A percentile compares a stretch with the other conserved stretches of the same genome.
Conservation (phyloP, 2,329 filamentous ascomycete species). For the Mariannaea sp. region DNA sequence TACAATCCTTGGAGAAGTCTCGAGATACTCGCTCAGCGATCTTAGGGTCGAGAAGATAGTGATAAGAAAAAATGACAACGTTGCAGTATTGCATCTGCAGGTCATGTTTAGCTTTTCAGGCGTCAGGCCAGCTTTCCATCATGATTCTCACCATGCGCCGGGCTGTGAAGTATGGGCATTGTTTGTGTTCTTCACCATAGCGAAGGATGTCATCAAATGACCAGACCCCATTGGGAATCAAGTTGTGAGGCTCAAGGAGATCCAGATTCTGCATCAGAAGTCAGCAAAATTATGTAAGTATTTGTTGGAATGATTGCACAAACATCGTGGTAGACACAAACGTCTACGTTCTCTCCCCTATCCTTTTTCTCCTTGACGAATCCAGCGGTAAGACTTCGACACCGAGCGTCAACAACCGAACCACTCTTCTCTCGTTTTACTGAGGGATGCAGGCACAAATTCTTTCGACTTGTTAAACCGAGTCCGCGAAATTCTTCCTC, state of each 20-base stretch:
- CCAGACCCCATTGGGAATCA: slow-evolving; percentile 94
- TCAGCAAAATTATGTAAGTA: slow-evolving; percentile 14
- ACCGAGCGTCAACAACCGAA: slow-evolving; percentile 90
- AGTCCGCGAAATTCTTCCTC: slow-evolving; percentile 93
- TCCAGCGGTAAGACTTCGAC: slow-evolving; percentile 90
- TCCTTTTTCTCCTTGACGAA: slow-evolving; percentile 99
- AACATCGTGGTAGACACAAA: slow-evolving; percentile 95
- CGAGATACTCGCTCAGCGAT: slow-evolving; percentile 95
- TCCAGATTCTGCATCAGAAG: slow-evolving; percentile 73
- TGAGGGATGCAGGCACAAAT: slow-evolving; percentile 92
- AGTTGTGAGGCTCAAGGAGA: slow-evolving; percentile 89
- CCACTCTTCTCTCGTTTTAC: slow-evolving; percentile 98
- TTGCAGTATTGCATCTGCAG: slow-evolving; percentile 95
- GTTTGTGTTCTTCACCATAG: slow-evolving; percentile 94
- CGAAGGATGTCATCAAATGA: slow-evolving; percentile 86
- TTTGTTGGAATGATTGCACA: slow-evolving; percentile 32
- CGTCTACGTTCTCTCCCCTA: slow-evolving; percentile 87
- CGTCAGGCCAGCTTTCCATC: background rate
- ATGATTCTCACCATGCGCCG: slow-evolving; percentile 75
- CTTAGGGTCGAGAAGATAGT: slow-evolving; percentile 96
- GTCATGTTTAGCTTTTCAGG: slow-evolving; percentile 10
- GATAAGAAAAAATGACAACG: slow-evolving; percentile 99
- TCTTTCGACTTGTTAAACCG: slow-evolving; percentile 94
- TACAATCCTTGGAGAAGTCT: slow-evolving; percentile 96
- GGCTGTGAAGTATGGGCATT: slow-evolving; percentile 96